Evolutionary conservation across 305 asterid genomes (phyloP), one percentile per base, ranked within the genome.

Genomic region (Caryopteris hybrid): DNA sequence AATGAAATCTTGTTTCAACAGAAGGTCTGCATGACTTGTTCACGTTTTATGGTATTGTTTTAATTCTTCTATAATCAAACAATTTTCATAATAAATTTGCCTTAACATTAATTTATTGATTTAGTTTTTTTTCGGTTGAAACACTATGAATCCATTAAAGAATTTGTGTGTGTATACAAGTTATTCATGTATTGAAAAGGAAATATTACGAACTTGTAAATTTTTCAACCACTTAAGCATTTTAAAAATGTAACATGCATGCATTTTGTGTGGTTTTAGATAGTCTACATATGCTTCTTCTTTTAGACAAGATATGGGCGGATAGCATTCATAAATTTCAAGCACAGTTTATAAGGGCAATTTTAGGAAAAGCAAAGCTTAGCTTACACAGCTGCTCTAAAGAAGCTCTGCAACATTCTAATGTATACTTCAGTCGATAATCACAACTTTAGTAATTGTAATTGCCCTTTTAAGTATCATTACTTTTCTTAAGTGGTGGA

Each of bases 371-470:
- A 69, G 74, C 88, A 55, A 91, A 88, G 72, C 69, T 85, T 94
- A 77, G 97, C 99, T 47, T 91, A 91, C 65, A 94, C 91, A n/a
- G n/a, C n/a, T n/a, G n/a, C n/a, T n/a, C n/a, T n/a, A n/a, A n/a
- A 77, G 93, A 94, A 94, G 87, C 97, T 94, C 74, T 89, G 99
- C 88, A 94, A 94, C 99, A 91, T 75, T 97, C 99, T 55, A 94
- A 94, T 97, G 99, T 94, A 85, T 53, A 59, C 55, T 63, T 66
- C 20, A 63, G 41, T 17, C 21, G 48, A 72, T 42, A 60, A 48
- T 54, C 41, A 41, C 17, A n/a, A n/a, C n/a, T n/a, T n/a, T n/a
- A n/a, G 29, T 17, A 53, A 56, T 29, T 45, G 17, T 29, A 36
- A 34, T 29, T 33, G 52, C 50, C 50, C 56, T 52, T 63, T 65